Conservation (phyloP, 768 basidiomycete species). For the Grammothele lineata region DNA sequence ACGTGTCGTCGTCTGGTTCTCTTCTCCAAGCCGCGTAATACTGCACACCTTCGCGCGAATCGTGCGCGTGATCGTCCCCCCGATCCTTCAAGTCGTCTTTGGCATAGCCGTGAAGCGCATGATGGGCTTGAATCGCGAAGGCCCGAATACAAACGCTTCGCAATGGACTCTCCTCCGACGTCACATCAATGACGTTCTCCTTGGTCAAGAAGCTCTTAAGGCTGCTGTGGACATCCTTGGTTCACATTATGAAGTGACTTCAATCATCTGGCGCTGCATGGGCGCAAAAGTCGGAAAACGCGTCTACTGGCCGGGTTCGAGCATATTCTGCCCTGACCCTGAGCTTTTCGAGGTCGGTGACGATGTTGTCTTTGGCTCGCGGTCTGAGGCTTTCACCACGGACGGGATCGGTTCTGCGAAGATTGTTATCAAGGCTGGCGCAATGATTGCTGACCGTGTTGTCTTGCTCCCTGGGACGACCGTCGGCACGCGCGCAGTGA, state of each 20-base stretch:
- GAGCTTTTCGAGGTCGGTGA: slow-evolving; percentile 46
- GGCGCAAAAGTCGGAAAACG: slow-evolving; percentile 44
- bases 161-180: slow-evolving; percentile 33
- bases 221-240: slow-evolving; percentile 40
- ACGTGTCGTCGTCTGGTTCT: slow-evolving; percentile 42
- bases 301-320: slow-evolving; percentile 47
- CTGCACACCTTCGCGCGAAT: slow-evolving; percentile 39
- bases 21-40: slow-evolving; percentile 35
- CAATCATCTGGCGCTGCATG: slow-evolving; percentile 41
- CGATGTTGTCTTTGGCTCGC: slow-evolving; percentile 47
- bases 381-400: slow-evolving; percentile 40
- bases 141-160: slow-evolving; percentile 21
- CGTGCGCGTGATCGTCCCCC: slow-evolving; percentile 33
- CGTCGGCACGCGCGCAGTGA: slow-evolving; percentile 38
- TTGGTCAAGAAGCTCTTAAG: slow-evolving; percentile 35
- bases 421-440: slow-evolving; percentile 39
- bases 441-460: slow-evolving; percentile 50
- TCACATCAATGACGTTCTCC: slow-evolving; percentile 35
- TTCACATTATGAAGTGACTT: slow-evolving; percentile 44
- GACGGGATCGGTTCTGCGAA: slow-evolving; percentile 39
- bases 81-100: slow-evolving; percentile 35
- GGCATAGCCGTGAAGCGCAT: slow-evolving; percentile 39
- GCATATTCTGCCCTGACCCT: slow-evolving; percentile 42
- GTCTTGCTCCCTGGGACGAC: slow-evolving; percentile 40
- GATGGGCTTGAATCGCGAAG: slow-evolving; percentile 37